Evolutionary conservation across 1,284 basidiomycete species (phyloP), one percentile per base, ranked within the genome.

Genomic region (Ceratobasidium sp.): DNA sequence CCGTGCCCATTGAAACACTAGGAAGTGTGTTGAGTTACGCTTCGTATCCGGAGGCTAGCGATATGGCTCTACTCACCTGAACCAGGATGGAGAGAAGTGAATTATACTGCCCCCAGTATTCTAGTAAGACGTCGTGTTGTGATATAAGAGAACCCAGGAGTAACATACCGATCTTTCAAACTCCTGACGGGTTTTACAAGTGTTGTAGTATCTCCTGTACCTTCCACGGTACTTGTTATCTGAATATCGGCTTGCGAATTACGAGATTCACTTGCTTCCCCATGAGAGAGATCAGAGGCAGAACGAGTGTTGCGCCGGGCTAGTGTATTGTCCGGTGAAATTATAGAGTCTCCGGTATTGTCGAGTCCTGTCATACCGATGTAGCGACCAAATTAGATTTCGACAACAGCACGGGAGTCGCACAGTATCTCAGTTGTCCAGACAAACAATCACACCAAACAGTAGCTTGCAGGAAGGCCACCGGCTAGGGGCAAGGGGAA

Each of bases 1-100:
- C 71, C 1, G 71, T 74, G 10, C 71, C 71, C 71, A 74, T 74
- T 54, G 71, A 64, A 39, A 74, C 71, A n/a, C 71, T 74, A 26
- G 17, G n/a, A 6, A 23, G 47, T 10, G 37, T 31, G 11, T 47
- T 31, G 39, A 56, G 26, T 71, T 23, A 58, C 17, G 13, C n/a
- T n/a, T 49, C 23, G 6, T 35, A 6, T 54, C 42, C 31, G 8
- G 10, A 45, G 0, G 13, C 31, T 3, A 39, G 7, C 28, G 10
- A 33, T 23, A 20, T 6, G 31, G 28, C 5, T 51, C 8, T 10
- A 45, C 67, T 42, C 13, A 74, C 71, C 71, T 74, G 28, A 74
- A 74, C 71, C 71, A 74, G 4, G 71, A 74, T 26, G 71, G 71
- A 13, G 71, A 74, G n/a, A 74, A 74, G 35, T 74, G 60, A 4